Evolutionary conservation across 2,329 filamentous ascomycete genomes (phyloP), one percentile per base, ranked within the genome.

Genomic region (Hysterium pulicare): DNA sequence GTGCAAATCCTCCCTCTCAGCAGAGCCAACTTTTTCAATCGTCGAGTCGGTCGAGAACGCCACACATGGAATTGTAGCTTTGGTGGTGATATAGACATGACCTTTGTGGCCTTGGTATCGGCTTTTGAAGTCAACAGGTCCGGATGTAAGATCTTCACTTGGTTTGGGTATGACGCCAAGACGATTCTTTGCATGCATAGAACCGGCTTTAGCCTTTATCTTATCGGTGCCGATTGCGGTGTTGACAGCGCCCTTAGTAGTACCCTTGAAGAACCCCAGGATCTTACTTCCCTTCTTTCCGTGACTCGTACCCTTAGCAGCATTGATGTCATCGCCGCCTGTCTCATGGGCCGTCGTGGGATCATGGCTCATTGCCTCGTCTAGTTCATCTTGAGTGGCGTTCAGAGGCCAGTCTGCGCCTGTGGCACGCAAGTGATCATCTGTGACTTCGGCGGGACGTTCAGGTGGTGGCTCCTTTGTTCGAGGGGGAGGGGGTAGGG

Each of bases 71-170:
- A 81, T 81, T 0, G 83, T 85, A 0, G 83, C 78, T 26, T 78
- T 79, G 0, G 78, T 80, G 0, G 78, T 81, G 48, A 93, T 81
- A 56, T 86, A 89, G 0, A 83, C 78, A 45, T 85, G 79, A 0
- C 88, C 88, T 55, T 82, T 85, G 53, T 82, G 78, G 7, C 88
- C 87, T 16, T 82, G 73, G 55, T 76, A 86, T 4, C 88, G 75
- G 0, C 77, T 83, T 21, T 83, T 82, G 69, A 93, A 94, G n/a
- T 84, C 83, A 0, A 90, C 73, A 0, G 89, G 89, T 0, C 89
- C 87, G 0, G 77, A 74, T 1, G 71, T 66, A 4, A 69, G 64
- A 1, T 74, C 68, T 6, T 70, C 58, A 9, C 68, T 62, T 3
- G 51, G 57, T 11, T 72, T 58, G 7, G 78, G 78, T 0, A 93